phyloP scores from a whole-genome alignment of 345 rosid genomes.

The Citrus australasica region DNA sequence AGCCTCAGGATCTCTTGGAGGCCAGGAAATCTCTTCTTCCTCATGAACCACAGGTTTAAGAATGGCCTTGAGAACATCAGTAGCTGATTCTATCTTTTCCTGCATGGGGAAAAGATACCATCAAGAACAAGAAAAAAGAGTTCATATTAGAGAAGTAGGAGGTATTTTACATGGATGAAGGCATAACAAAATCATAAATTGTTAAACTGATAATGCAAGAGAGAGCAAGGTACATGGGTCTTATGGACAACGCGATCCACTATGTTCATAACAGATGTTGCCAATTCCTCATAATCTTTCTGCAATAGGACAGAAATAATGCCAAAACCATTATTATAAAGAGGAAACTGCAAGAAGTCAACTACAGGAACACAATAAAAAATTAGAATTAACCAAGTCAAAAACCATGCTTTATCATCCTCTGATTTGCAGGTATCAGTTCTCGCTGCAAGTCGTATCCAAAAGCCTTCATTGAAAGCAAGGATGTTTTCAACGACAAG shows the following conservation, averaged over 20 bases:
- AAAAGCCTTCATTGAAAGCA: constrained; percentile 78
- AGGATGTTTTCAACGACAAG: constrained; percentile 83
- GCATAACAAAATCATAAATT: background rate
- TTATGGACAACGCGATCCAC: constrained; percentile 81
- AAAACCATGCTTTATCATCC: constrained; percentile 79
- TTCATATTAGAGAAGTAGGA: background rate
- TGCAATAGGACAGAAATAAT: constrained; percentile 32
- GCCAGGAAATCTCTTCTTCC: constrained; percentile 75
- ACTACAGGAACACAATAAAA: constrained; percentile 11
- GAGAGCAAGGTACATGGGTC: constrained; percentile 51
- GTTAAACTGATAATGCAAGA: background rate
- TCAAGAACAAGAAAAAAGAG: background rate
- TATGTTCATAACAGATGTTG: constrained; percentile 69
- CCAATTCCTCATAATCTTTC: constrained; percentile 94
- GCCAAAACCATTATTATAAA: constrained; percentile 13
- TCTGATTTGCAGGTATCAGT: constrained; percentile 81
- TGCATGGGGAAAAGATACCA: constrained; percentile 15
- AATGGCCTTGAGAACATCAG: constrained; percentile 78
- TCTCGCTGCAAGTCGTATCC: constrained; percentile 90
- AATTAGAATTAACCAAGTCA: constrained; percentile 30
- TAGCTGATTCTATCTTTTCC: constrained; percentile 86
- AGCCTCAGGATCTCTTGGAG: constrained; percentile 70
- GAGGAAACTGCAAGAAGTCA: constrained; percentile 8
- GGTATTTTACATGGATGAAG: background rate
- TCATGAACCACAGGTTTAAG: constrained; percentile 64